Evolutionary conservation across 495 filamentous ascomycete genomes (phyloP), one percentile per base, ranked within the genome.

Genomic region (Aspergillus bertholletiae): DNA sequence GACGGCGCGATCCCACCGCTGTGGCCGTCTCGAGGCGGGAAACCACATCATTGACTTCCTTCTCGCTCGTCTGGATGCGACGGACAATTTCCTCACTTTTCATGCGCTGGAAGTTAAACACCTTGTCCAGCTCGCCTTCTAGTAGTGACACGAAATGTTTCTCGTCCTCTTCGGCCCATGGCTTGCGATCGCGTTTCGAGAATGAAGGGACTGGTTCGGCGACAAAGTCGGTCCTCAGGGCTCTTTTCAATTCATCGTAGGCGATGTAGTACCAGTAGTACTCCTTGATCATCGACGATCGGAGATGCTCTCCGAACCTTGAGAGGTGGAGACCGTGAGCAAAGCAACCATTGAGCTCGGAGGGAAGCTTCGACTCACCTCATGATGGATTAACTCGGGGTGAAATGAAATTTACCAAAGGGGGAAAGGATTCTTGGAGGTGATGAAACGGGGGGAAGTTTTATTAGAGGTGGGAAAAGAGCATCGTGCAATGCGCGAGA

Each of bases 241-340:
- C 85, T 59, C 77, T 76, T 73, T 99, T 99, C 44, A 99, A 82
- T 54, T 87, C 88, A 60, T 97, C 91, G 72, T 99, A 99, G 69
- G 87, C 86, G 72, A 99, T 97, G 75, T 97, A 99, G 78, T 95
- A 88, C 81, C 90, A 95, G 69, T 89, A 85, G 75, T 92, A 98
- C 70, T 97, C 94, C 75, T 87, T 88, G 72, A 97, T 91, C 63
- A 96, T 83, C 58, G 92, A 96, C 54, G 89, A 90, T 37, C 88
- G 88, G 56, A 99, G 84, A 77, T 97, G 91, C 69, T 96, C 88
- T 66, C 94, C 94, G 81, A 99, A 99, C 78, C 96, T 97, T 76
- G 73, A 76, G 68, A 43, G 49, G 50, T 12, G 24, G 48, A 20
- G 12, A 27, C 28, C 23, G 50, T 32, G 5, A 44, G 49, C 6